A percentile compares a stretch with the other conserved stretches of the same genome.
Evolutionary conservation across 1,284 basidiomycete genomes (phyloP).

Genomic region (Apiotrichum brassicae): DNA sequence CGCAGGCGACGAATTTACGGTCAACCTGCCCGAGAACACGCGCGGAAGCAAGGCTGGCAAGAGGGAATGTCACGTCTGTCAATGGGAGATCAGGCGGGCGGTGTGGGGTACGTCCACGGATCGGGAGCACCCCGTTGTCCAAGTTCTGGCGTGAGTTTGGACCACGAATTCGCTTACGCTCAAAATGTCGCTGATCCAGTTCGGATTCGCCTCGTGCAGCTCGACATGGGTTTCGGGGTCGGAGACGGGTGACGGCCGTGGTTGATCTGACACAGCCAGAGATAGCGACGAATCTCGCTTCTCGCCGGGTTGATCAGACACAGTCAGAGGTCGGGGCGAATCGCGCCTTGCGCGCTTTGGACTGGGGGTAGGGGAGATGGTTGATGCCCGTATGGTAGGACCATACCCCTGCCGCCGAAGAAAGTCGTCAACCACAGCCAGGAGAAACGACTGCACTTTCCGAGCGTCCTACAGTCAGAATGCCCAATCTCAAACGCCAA

Average conservation of each 20-base stretch:
- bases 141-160: neutral
- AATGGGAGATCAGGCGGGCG: neutral
- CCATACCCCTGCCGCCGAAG: slow-evolving; percentile 60
- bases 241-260: too few species aligned
- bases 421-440: slow-evolving; percentile 58
- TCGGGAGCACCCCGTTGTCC: slow-evolving; percentile 13
- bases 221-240: too few species aligned
- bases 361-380: neutral
- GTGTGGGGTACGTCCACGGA: neutral
- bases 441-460: slow-evolving; percentile 55
- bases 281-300: too few species aligned
- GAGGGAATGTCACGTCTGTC: slow-evolving; percentile 17
- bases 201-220: neutral
- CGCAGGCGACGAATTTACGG: slow-evolving; percentile 76
- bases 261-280: too few species aligned
- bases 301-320: too few species aligned
- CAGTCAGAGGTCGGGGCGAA: too few species aligned
- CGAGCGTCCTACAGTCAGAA: slow-evolving; percentile 52
- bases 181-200: neutral
- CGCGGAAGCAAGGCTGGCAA: slow-evolving; percentile 54
- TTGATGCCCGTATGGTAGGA: neutral
- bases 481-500: slow-evolving; percentile 37
- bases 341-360: too few species aligned
- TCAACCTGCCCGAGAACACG: slow-evolving; percentile 75
- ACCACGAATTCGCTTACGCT: neutral